Evolutionary conservation across 768 basidiomycete genomes (phyloP).

Genomic region (Tricholoma saponaceum): DNA sequence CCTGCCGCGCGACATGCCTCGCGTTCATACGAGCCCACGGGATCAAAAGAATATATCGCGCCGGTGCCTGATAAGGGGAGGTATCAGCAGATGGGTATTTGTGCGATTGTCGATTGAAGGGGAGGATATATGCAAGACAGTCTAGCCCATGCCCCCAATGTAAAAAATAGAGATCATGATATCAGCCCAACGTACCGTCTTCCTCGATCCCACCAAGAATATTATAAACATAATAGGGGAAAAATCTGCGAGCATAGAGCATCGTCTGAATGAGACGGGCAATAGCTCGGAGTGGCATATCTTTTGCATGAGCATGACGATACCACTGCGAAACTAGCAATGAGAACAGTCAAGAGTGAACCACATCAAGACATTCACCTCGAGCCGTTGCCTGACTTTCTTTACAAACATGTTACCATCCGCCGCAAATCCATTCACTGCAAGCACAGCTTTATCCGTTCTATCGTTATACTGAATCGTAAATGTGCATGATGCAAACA

Average conservation of each 20-base stretch:
- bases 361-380: constrained; percentile 49
- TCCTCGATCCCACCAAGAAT: constrained; percentile 96
- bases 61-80: constrained; percentile 66
- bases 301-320: constrained; percentile 92
- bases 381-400: constrained; percentile 90
- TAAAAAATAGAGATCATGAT: constrained; percentile 5
- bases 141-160: constrained; percentile 19
- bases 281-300: constrained; percentile 95
- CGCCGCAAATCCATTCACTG: constrained; percentile 96
- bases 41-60: constrained; percentile 99
- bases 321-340: constrained; percentile 69
- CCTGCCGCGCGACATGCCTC: constrained; percentile 96
- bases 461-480: constrained; percentile 34
- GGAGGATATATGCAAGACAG: constrained; percentile 5
- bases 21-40: constrained; percentile 96
- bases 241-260: constrained; percentile 94
- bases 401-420: constrained; percentile 99
- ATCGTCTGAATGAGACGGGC: constrained; percentile 98
- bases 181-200: constrained; percentile 64
- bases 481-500: constrained; percentile 4
- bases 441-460: constrained; percentile 89
- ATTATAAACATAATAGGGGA: constrained; percentile 98
- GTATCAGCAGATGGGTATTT: constrained; percentile 1
- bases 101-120: constrained; percentile 4
- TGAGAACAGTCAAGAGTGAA: constrained; percentile 1